Percentiles rank a stretch among this genome's conserved stretches.
These are phyloP conservation scores for Nicotiana undulata DNA, from an alignment of 257 asterid genomes.

Conservation along the genomic window DNA sequence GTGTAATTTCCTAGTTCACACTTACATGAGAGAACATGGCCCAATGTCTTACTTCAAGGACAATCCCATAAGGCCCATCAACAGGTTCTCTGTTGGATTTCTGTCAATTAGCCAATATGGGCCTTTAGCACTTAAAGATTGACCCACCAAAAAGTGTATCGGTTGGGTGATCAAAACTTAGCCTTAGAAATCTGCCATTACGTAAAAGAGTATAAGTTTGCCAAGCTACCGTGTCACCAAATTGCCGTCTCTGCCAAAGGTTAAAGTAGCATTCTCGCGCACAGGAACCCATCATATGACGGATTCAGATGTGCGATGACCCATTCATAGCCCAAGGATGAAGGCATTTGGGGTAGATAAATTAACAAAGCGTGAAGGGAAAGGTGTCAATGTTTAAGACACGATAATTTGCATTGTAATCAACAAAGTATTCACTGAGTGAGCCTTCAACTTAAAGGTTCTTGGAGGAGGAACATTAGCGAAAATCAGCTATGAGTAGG, in stretches of 20 bases:
- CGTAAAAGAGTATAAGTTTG: not conserved
- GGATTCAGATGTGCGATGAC: conserved; percentile 14
- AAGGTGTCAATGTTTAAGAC: not conserved
- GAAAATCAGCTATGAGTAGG: not conserved
- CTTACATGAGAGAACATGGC: not conserved
- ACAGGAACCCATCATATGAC: conserved; percentile 26
- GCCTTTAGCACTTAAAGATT: conserved; percentile 9
- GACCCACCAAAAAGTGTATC: conserved; percentile 26
- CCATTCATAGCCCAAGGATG: conserved; percentile 28
- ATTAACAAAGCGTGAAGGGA: conserved; percentile 22
- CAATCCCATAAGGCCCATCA: conserved; percentile 17
- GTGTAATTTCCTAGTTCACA: not conserved
- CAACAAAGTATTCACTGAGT: conserved; percentile 18
- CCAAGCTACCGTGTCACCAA: conserved; percentile 13
- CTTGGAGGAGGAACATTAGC: conserved; percentile 20
- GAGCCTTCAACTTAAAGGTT: conserved; percentile 22
- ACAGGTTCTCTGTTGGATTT: not conserved
- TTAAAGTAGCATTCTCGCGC: conserved; percentile 22
- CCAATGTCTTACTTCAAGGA: not conserved
- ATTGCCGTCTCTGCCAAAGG: conserved; percentile 20
- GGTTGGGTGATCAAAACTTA: conserved; percentile 21
- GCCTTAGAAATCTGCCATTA: conserved; percentile 14
- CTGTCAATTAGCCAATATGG: conserved; percentile 13
- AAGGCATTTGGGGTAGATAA: conserved; percentile 25
- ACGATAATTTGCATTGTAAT: conserved; percentile 15